Evolutionary conservation across 2,329 filamentous ascomycete genomes (phyloP), one percentile per base, ranked within the genome.

Genomic region (Pseudogymnoascus sp.): DNA sequence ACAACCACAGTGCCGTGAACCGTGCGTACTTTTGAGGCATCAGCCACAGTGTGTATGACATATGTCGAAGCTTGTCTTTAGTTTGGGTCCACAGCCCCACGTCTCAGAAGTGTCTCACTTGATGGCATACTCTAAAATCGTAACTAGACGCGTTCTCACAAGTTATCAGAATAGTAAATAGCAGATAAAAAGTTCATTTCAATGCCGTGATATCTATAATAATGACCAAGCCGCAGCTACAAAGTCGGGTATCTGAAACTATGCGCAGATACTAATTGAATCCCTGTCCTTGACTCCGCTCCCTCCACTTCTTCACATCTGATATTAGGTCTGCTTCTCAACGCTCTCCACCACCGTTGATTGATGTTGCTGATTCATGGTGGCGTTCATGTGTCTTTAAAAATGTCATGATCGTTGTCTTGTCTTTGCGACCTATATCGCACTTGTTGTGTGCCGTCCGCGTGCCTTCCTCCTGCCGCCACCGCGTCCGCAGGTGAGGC

Each of bases 401-500:
- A 30, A 50, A 32, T 9, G 4, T 54, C 25, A 12, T 16, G 18
- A 8, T 37, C 18, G 32, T 58, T 58, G 32, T 58, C 57, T 22
- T 25, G 32, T 58, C 35, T 16, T 35, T n/a, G 32, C 32, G 32
- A 39, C 37, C 30, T 61, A 61, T 30, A 57, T 50, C 28, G n/a
- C 16, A 61, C 64, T 58, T 58, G 65, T 66, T 20, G 63, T 62
- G 57, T 58, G 57, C 2, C 62, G 59, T n/a, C 60, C 57, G 14
- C 50, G 38, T 20, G 62, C 37, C 20, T 62, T 61, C 35, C 66
- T 58, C 37, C 69, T 62, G 1, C 66, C 38, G n/a, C 73, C 73
- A 6, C 66, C 61, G 18, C 69, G 69, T 20, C 72, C 70, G 60
- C 72, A 74, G 35, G 72, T 74, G 22, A 74, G 60, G 66, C 69